Evolutionary conservation across 441 rosid species (phyloP).

Genomic region (Gossypium gossypioides): DNA sequence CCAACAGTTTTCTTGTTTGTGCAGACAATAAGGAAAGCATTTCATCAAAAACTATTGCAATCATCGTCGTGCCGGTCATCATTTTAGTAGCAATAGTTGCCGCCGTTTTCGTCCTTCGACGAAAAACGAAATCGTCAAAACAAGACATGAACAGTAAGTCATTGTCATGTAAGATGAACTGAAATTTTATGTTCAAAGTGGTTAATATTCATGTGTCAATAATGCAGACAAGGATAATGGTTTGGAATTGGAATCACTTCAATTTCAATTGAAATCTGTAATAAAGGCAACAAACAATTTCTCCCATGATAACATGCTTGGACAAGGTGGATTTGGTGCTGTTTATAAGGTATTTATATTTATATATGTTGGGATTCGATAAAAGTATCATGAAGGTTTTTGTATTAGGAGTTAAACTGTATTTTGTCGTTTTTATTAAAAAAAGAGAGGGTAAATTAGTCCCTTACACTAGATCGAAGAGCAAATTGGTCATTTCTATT

Average conservation of each 20-base stretch:
- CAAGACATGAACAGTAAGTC: background rate
- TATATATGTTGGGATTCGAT: too few species aligned
- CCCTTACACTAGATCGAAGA: too few species aligned
- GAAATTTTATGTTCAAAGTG: background rate
- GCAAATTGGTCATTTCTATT: too few species aligned
- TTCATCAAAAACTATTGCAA: background rate
- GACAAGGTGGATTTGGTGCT: background rate
- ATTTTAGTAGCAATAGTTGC: background rate
- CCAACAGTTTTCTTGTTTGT: background rate
- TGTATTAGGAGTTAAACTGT: too few species aligned
- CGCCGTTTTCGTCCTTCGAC: background rate
- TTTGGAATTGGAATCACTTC: conserved; percentile 6
- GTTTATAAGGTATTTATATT: background rate
- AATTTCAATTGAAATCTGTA: conserved; percentile 17
- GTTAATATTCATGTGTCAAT: background rate
- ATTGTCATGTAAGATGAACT: background rate
- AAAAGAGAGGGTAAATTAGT: too few species aligned
- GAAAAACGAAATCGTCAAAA: conserved; percentile 1
- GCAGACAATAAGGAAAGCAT: conserved; percentile 9
- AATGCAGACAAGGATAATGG: conserved; percentile 14
- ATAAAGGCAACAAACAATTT: conserved; percentile 8
- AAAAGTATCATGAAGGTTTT: too few species aligned
- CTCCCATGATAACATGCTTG: background rate
- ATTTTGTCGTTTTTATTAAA: too few species aligned
- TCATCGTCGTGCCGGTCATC: background rate